These are phyloP conservation scores for Tagetes erecta DNA, from an alignment of 129 eudicot species.

Conservation along the genomic window DNA sequence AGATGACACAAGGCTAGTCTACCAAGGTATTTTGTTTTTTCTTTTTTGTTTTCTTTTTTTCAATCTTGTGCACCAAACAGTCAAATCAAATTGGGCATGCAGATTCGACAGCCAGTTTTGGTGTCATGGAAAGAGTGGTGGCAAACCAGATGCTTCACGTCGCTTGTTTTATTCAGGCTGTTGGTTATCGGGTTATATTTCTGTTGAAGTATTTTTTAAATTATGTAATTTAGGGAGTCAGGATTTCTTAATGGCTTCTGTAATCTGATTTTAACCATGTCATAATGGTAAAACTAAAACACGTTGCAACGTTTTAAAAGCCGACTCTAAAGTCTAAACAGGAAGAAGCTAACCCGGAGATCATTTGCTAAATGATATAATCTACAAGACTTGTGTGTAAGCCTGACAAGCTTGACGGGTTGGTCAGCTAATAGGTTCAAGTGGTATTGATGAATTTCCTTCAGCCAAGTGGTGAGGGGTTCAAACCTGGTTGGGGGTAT, in stretches of 20 bases:
- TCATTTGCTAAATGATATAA: too few species aligned
- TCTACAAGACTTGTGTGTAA: too few species aligned
- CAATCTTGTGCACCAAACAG: slow-evolving; percentile 14
- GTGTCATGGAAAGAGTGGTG: slow-evolving; percentile 17
- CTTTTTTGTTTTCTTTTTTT: not conserved
- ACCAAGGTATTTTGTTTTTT: slow-evolving; percentile 30
- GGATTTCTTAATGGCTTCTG: not conserved
- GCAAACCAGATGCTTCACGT: slow-evolving; percentile 30
- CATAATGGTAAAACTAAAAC: not conserved
- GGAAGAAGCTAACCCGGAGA: too few species aligned
- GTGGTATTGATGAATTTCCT: too few species aligned
- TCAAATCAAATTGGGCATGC: slow-evolving; percentile 26
- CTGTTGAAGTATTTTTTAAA: slow-evolving; percentile 10
- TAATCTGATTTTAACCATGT: not conserved
- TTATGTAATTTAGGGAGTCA: slow-evolving; percentile 13
- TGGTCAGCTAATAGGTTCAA: too few species aligned
- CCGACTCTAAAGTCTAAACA: too few species aligned
- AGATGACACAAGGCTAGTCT: slow-evolving; percentile 31
- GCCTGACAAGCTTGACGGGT: too few species aligned
- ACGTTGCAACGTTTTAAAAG: not conserved
- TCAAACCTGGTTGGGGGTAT: too few species aligned
- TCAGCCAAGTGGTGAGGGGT: too few species aligned
- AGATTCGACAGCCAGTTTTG: slow-evolving; percentile 30
- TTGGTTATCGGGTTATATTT: slow-evolving; percentile 26
- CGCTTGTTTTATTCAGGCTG: slow-evolving; percentile 25